Evolutionary conservation across 2,329 filamentous ascomycete genomes (phyloP).

Genomic region (Epichloe gansuensis): DNA sequence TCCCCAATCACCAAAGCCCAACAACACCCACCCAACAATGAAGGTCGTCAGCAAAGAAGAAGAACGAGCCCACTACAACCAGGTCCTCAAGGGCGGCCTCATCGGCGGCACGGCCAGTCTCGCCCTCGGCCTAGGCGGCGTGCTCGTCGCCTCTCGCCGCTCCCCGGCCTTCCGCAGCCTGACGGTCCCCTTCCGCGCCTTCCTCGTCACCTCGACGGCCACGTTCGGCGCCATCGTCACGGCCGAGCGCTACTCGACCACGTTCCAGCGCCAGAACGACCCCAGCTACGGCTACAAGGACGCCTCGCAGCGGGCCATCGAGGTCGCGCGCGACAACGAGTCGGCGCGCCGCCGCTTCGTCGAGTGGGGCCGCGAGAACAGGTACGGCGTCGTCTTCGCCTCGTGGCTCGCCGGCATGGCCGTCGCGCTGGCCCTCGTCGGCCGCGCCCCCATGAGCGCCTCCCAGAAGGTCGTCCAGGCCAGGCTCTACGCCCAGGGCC

Average conservation of each 20-base stretch:
- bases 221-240: slow-evolving; percentile 83
- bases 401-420: slow-evolving; percentile 76
- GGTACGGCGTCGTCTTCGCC: slow-evolving; percentile 73
- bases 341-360: slow-evolving; percentile 45
- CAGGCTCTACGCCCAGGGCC: slow-evolving; percentile 82
- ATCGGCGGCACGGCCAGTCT: slow-evolving; percentile 61
- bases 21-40: slow-evolving; percentile 38
- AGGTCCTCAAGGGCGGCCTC: slow-evolving; percentile 67
- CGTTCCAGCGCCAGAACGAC: slow-evolving; percentile 58
- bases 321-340: slow-evolving; percentile 44
- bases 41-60: slow-evolving; percentile 94
- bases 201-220: slow-evolving; percentile 68
- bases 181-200: slow-evolving; percentile 80
- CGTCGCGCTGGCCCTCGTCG: slow-evolving; percentile 60
- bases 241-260: slow-evolving; percentile 57
- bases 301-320: slow-evolving; percentile 41
- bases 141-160: slow-evolving; percentile 53
- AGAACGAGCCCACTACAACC: slow-evolving; percentile 70
- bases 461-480: slow-evolving; percentile 88
- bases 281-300: slow-evolving; percentile 55
- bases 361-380: slow-evolving; percentile 65
- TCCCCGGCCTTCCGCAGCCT: slow-evolving; percentile 69
- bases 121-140: slow-evolving; percentile 51
- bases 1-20: too few species aligned
- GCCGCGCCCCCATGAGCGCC: slow-evolving; percentile 59